These are phyloP conservation scores for Aspergillus pseudotamarii DNA, from an alignment of 2,329 filamentous ascomycete genomes.

Conservation along the genomic window DNA sequence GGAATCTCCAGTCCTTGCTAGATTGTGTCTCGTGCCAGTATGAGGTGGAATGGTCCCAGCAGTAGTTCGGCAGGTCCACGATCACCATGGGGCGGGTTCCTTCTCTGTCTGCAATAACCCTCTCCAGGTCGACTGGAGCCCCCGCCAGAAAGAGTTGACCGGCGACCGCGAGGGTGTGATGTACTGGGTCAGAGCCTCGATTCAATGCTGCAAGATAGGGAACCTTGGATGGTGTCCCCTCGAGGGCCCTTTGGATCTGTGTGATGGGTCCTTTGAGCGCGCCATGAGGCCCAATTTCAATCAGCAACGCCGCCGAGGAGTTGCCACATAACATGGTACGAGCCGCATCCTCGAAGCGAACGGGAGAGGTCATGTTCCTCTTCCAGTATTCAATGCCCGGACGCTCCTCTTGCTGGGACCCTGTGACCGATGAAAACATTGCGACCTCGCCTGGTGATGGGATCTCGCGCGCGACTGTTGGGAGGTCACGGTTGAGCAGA, in stretches of 20 bases:
- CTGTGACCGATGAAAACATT: constrained; percentile 13
- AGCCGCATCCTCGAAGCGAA: constrained; percentile 1
- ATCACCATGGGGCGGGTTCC: background rate
- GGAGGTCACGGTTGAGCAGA: background rate
- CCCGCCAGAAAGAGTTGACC: constrained; percentile 9
- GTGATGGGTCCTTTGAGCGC: constrained; percentile 10
- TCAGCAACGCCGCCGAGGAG: background rate
- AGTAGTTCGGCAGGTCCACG: constrained; percentile 9
- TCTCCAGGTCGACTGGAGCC: constrained; percentile 1
- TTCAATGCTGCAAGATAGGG: background rate
- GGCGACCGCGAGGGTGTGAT: background rate
- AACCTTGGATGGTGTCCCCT: background rate
- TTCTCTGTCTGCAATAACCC: constrained; percentile 1
- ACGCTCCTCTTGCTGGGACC: background rate
- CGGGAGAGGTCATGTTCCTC: constrained; percentile 1
- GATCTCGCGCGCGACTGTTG: background rate
- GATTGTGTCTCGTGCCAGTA: constrained; percentile 7
- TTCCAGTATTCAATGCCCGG: constrained; percentile 4
- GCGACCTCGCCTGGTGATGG: background rate
- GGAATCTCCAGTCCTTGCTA: constrained; percentile 9
- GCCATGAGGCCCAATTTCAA: constrained; percentile 14
- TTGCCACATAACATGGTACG: background rate
- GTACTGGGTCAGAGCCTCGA: background rate
- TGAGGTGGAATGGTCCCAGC: constrained; percentile 8
- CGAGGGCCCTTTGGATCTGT: background rate